Conservation (phyloP, 1,284 basidiomycete species). For the Leccinum pachyderme region DNA sequence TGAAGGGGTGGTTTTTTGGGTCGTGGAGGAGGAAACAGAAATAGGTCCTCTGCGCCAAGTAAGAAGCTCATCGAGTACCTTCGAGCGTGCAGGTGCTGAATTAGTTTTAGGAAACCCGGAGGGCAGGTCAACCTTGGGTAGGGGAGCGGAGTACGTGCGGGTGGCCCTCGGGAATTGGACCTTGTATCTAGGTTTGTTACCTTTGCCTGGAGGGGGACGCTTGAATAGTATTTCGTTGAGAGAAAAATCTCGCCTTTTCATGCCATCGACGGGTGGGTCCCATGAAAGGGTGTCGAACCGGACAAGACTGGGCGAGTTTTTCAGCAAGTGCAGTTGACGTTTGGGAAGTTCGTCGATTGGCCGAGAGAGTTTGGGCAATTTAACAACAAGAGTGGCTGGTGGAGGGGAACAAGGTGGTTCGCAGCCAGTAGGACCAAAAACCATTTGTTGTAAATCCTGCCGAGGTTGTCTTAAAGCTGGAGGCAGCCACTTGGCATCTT, state of each 20-base stretch:
- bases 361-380: slow-evolving; percentile 50
- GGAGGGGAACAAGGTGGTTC: slow-evolving; percentile 56
- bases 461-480: slow-evolving; percentile 48
- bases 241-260: slow-evolving; percentile 60
- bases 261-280: slow-evolving; percentile 70
- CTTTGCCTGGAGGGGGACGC: slow-evolving; percentile 42
- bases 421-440: slow-evolving; percentile 47
- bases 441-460: slow-evolving; percentile 43
- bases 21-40: slow-evolving; percentile 5
- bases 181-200: slow-evolving; percentile 44
- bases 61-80: slow-evolving; percentile 47
- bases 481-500: slow-evolving; percentile 48
- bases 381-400: slow-evolving; percentile 51
- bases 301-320: slow-evolving; percentile 37
- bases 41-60: slow-evolving; percentile 56
- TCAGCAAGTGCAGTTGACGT: slow-evolving; percentile 46
- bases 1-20: slow-evolving; percentile 3
- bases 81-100: slow-evolving; percentile 45
- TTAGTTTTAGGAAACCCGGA: slow-evolving; percentile 26
- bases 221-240: slow-evolving; percentile 71
- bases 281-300: slow-evolving; percentile 74
- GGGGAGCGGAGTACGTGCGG: slow-evolving; percentile 7
- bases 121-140: slow-evolving; percentile 49
- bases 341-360: slow-evolving; percentile 44
- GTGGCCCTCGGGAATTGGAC: slow-evolving; percentile 53